Evolutionary conservation across 495 filamentous ascomycete species (phyloP), one percentile per base, ranked within the genome.

Genomic region (Tuber umbilicatum): DNA sequence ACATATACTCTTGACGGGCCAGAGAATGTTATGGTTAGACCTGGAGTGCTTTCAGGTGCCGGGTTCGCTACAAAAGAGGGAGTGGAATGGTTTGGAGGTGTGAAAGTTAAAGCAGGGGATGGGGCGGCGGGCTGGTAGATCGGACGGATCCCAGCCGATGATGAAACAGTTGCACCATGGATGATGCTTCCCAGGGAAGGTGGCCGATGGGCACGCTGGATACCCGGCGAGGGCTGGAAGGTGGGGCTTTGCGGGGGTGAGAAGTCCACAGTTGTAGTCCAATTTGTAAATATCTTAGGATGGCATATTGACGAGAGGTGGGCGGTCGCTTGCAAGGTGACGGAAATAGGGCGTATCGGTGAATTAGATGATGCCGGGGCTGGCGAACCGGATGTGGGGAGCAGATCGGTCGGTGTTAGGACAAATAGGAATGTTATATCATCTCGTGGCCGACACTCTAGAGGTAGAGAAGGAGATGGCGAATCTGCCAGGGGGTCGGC

Each of bases 371-470:
- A 83, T 73, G 83, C 85, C 69, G 86, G 85, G 41, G 84, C 85
- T 35, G 85, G 84, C 31, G 82, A 81, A 71, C 84, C 87, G 40
- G 72, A 74, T 12, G 84, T 83, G 68, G 88, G 82, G 71, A 89
- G 87, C 12, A 88, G 87, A 74, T 91, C 87, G 70, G 88, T 87
- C 1, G 91, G 91, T 4, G 86, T 86, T 35, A 98, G 85, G 75
- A 90, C 90, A 84, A 95, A 97, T 71, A 97, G 85, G 78, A 96
- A 90, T 9, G 92, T 95, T 71, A 94, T 84, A 83, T 94, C 92
- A 78, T 97, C 94, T 80, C 91, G 89, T 23, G 94, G 91, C 37
- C 89, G 89, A 77, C 92, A 93, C 69, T 83, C 85, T 37, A 94
- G 85, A 0, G 94, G 92, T 16, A 92, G 85, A 39, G 78, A 73